Percentiles rank a stretch among this genome's conserved stretches.
Evolutionary conservation across 805 yeast species (phyloP).

Genomic region (Starmerella etchellsii): DNA sequence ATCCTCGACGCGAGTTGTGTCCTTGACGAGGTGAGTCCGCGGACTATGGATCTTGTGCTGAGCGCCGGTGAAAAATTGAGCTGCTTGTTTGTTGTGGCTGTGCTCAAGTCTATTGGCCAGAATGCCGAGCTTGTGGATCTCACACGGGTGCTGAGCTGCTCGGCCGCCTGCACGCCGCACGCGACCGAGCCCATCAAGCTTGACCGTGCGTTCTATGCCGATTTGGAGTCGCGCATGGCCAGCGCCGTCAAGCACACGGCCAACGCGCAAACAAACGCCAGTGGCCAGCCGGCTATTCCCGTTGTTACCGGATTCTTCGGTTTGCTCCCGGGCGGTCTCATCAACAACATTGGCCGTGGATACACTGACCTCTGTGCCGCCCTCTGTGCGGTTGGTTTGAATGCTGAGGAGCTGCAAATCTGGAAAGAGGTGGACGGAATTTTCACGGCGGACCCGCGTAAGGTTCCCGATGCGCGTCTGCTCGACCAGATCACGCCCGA

Average conservation of each 20-base stretch:
- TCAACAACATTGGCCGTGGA: constrained; percentile 91
- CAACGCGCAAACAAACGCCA: constrained; percentile 23
- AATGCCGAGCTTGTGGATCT: constrained; percentile 69
- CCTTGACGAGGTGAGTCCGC: constrained; percentile 79
- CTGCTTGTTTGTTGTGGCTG: constrained; percentile 76
- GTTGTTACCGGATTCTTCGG: constrained; percentile 96
- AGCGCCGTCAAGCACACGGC: constrained; percentile 28
- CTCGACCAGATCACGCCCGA: constrained; percentile 88
- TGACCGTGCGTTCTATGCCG: constrained; percentile 49
- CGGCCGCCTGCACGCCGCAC: constrained; percentile 2
- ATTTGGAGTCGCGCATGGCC: constrained; percentile 40
- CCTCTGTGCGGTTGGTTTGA: constrained; percentile 79
- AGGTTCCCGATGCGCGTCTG: constrained; percentile 78
- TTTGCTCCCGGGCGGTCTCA: constrained; percentile 84
- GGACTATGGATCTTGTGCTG: constrained; percentile 82
- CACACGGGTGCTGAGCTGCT: constrained; percentile 40
- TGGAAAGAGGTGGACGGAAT: constrained; percentile 99
- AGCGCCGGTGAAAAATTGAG: constrained; percentile 88
- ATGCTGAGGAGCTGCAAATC: constrained; percentile 87
- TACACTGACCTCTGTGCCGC: constrained; percentile 98
- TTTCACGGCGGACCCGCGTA: constrained; percentile 96
- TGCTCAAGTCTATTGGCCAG: constrained; percentile 72
- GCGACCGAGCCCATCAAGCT: constrained; percentile 44
- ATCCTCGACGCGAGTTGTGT: constrained; percentile 77
- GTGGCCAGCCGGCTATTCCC: constrained; percentile 38